Percentiles rank a stretch among this genome's conserved stretches.
These are phyloP conservation scores for Prototheca wickerhamii DNA, from an alignment of 163 green algal genomes.

Conservation along the genomic window DNA sequence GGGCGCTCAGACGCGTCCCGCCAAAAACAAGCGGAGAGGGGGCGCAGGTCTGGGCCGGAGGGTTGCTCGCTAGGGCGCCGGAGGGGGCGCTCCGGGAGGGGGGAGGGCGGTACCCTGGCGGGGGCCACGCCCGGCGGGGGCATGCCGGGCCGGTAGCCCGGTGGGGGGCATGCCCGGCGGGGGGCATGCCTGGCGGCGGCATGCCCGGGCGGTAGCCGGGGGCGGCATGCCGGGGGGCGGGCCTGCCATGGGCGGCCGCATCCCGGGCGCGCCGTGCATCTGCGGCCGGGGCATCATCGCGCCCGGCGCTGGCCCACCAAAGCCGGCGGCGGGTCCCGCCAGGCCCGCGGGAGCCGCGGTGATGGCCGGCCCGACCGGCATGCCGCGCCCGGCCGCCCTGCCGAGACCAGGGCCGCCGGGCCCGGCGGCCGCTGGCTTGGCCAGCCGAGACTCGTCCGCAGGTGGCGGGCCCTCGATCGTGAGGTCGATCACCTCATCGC, in stretches of 20 bases:
- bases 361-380: conserved; percentile 63
- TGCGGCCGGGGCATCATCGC: conserved; percentile 89
- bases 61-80: background rate
- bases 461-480: conserved; percentile 92
- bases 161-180: too few species aligned
- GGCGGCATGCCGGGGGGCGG: background rate
- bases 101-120: conserved; percentile 15
- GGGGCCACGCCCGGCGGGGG: conserved; percentile 19
- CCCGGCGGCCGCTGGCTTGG: conserved; percentile 25
- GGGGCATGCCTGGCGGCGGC: conserved; percentile 40
- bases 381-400: conserved; percentile 74
- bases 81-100: conserved; percentile 2
- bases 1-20: too few species aligned
- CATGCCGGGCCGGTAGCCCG: conserved; percentile 14
- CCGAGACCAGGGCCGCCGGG: conserved; percentile 70
- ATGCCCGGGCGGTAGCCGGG: conserved; percentile 4
- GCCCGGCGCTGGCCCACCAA: conserved; percentile 78
- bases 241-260: conserved; percentile 11
- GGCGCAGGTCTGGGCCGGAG: conserved; percentile 2
- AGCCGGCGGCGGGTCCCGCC: conserved; percentile 69
- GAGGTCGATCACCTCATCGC: conserved; percentile 88
- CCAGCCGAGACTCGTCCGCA: conserved; percentile 35
- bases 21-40: too few species aligned
- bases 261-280: conserved; percentile 29
- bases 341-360: conserved; percentile 72